These are phyloP conservation scores for Monilinia fructicola DNA, from an alignment of 2,329 filamentous ascomycete genomes.

Conservation along the genomic window DNA sequence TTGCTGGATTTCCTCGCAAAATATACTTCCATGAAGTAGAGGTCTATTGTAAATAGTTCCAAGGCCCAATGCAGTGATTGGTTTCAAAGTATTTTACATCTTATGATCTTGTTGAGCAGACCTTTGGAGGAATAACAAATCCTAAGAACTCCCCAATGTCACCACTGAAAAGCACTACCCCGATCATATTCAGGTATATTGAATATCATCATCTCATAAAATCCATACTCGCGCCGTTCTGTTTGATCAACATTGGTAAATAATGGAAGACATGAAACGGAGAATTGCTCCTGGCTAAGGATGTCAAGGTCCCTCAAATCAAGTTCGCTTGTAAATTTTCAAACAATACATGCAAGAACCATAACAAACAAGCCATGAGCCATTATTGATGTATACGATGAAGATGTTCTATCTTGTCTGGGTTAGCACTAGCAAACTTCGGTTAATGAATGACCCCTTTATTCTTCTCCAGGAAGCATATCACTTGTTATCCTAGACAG, in stretches of 20 bases:
- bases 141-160: too few relatives aligned
- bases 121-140: too few relatives aligned
- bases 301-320: background rate
- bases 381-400: background rate
- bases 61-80: too few relatives aligned
- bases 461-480: background rate
- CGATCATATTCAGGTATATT: too few relatives aligned
- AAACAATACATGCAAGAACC: rapidly evolving
- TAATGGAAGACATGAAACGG: background rate
- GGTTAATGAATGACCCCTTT: constrained; percentile 10
- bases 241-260: background rate
- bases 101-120: too few relatives aligned
- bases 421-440: background rate
- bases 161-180: too few relatives aligned
- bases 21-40: too few relatives aligned
- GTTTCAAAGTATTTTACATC: too few relatives aligned
- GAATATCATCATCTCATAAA: background rate
- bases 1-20: too few relatives aligned
- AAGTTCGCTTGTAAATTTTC: background rate
- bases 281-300: too few relatives aligned
- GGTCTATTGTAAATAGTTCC: too few relatives aligned
- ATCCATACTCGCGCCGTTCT: background rate
- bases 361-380: background rate
- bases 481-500: background rate
- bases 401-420: background rate